Conservation (phyloP, 192 early-diverging fungal genomes). For the Geranomyces michiganensis region DNA sequence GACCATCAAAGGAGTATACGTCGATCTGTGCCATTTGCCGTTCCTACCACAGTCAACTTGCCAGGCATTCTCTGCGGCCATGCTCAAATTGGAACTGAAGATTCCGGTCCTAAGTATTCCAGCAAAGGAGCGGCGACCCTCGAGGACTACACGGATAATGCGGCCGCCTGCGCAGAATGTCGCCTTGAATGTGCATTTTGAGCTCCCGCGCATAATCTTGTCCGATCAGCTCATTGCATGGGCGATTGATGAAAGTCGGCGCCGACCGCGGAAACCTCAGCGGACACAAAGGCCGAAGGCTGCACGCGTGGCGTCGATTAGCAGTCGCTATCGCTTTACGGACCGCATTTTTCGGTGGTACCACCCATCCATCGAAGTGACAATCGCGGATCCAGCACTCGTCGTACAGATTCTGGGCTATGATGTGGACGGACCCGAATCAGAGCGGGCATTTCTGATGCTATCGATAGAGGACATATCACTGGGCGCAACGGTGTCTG, state of each 20-base stretch:
- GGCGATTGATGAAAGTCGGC: not conserved
- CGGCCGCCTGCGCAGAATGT: not conserved
- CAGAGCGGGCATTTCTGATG: not conserved
- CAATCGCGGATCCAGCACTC: constrained; percentile 6
- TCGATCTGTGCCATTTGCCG: constrained; percentile 14
- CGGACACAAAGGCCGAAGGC: no score
- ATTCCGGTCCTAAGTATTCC: not conserved
- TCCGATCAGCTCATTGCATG: constrained; percentile 12
- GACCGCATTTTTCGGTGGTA: constrained; percentile 10
- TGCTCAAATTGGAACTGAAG: not conserved
- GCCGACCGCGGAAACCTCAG: no score
- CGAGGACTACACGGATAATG: not conserved
- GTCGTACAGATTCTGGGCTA: constrained; percentile 3
- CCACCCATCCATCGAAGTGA: not conserved
- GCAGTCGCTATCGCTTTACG: not conserved
- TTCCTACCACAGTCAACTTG: not conserved
- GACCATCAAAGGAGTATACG: not conserved
- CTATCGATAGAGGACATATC: not conserved
- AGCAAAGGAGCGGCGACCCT: not conserved
- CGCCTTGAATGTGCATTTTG: constrained; percentile 4
- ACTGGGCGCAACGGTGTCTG: not conserved
- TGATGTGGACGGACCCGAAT: not conserved
- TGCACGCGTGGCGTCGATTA: not conserved
- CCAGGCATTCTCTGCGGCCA: not conserved
- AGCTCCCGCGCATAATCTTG: not conserved